A percentile compares a stretch with the other conserved stretches of the same genome.
phyloP scores from a whole-genome alignment of 1,139 yeast genomes.

The Pichia sp. region DNA sequence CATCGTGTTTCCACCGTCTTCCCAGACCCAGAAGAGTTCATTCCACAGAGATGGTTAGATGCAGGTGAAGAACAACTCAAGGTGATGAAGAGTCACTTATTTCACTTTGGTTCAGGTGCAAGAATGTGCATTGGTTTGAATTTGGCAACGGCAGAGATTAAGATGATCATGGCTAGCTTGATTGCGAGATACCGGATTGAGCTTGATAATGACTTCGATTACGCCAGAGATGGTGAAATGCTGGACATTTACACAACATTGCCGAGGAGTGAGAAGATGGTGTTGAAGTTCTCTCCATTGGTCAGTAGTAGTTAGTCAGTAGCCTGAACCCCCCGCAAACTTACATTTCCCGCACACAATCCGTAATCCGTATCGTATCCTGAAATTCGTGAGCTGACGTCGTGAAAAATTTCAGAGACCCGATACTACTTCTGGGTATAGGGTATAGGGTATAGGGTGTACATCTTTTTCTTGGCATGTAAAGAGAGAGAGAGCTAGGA shows the following conservation, averaged over 20 bases:
- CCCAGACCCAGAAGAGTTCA: conserved; percentile 42
- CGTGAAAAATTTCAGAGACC: no score
- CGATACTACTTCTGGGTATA: no score
- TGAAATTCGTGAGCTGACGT: no score
- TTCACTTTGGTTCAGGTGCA: conserved; percentile 71
- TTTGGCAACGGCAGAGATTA: conserved; percentile 61
- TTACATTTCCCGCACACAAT: no score
- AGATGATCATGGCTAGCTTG: conserved; percentile 46
- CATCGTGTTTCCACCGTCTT: conserved; percentile 48
- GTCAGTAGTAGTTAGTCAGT: no score
- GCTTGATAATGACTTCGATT: conserved; percentile 26
- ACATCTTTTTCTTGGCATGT: no score
- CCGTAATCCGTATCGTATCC: no score
- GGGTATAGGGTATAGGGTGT: no score
- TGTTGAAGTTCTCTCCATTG: conserved; percentile 10
- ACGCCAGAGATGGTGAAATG: conserved; percentile 25
- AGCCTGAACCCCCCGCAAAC: no score
- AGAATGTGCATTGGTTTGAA: conserved; percentile 73
- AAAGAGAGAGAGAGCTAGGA: no score
- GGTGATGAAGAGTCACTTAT: conserved; percentile 45
- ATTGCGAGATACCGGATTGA: conserved; percentile 41
- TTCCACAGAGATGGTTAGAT: conserved; percentile 59
- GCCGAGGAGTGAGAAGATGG: conserved; percentile 27
- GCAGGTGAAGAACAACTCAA: conserved; percentile 33
- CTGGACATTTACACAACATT: conserved; percentile 33